Evolutionary conservation across 2,329 filamentous ascomycete species (phyloP), one percentile per base, ranked within the genome.

Genomic region (Bimuria novae-zelandiae): DNA sequence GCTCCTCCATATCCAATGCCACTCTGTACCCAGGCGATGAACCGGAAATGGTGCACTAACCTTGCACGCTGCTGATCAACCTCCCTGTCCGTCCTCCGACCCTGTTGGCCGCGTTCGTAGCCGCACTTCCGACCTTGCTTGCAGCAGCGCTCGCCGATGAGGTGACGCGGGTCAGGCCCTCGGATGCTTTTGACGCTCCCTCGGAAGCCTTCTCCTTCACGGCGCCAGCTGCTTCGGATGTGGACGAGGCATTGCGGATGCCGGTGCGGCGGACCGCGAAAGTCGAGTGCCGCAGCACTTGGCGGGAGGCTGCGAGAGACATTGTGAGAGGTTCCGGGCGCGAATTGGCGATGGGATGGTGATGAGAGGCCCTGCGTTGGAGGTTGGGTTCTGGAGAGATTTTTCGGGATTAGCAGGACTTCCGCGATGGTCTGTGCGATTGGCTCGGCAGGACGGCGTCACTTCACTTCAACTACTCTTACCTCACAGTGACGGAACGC

Each of bases 71-170:
- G 65, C 81, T 82, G 75, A 96, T 84, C 64, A 92, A 72, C 76
- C 83, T 85, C 69, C 90, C 92, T 57, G 90, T 92, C 68, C 89
- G 85, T 69, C 93, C 93, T 70, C 92, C 92, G 73, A 92, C 82
- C 78, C 86, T 89, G 81, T 78, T 62, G 16, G 88, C 77, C 51
- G 85, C 63, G 53, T 64, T 65, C 50, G 55, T 55, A 43, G 65
- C 61, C 14, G 64, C 83, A 72, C 85, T 84, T 52, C 89, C 89
- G 65, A 89, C 90, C 72, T 84, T 87, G 65, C 84, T 82, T 67
- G 95, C 81, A 56, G 87, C 89, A 56, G 89, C 87, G 52, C 90
- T 90, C 65, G 92, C 92, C 49, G 90, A 86, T 67, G 89, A 87
- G 60, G 88, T 82, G 68, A 94, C 92, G 72, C 87, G 86, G 67